Conservation (phyloP, 371 early-diverging fungal genomes). For the Massospora cicadina region DNA sequence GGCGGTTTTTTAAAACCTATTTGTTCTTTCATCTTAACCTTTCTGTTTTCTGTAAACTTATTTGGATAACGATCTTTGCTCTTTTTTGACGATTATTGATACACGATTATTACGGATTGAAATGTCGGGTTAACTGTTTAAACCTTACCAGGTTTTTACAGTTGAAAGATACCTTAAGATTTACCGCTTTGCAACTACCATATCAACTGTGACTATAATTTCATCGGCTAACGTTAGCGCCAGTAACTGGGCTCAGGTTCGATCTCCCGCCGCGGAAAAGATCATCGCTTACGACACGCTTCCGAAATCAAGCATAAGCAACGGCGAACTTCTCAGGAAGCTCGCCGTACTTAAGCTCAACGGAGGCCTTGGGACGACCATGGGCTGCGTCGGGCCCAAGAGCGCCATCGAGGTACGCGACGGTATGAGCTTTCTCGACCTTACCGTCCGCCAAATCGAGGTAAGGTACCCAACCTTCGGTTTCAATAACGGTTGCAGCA, state of each 20-base stretch:
- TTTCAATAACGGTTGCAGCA: slow-evolving; percentile 28
- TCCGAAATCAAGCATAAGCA: slow-evolving; percentile 25
- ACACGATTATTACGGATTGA: no score
- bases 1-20: background rate
- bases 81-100: no score
- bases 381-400: slow-evolving; percentile 99
- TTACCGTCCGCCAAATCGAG: slow-evolving; percentile 97
- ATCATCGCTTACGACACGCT: slow-evolving; percentile 61
- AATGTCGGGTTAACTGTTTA: no score
- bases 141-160: no score
- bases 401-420: slow-evolving; percentile 97
- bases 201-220: background rate
- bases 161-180: background rate
- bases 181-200: background rate
- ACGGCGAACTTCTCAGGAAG: slow-evolving; percentile 53
- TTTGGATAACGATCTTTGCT: no score
- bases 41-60: no score
- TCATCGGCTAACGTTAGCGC: slow-evolving; percentile 1
- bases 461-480: slow-evolving; percentile 19
- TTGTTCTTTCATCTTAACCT: no score
- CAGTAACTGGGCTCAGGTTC: slow-evolving; percentile 85
- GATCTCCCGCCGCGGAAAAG: slow-evolving; percentile 73
- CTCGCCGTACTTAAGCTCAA: slow-evolving; percentile 98
- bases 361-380: slow-evolving; percentile 98
- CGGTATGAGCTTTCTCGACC: slow-evolving; percentile 96